Evolutionary conservation across 495 filamentous ascomycete species (phyloP), one percentile per base, ranked within the genome.

Genomic region (Terfezia boudieri): DNA sequence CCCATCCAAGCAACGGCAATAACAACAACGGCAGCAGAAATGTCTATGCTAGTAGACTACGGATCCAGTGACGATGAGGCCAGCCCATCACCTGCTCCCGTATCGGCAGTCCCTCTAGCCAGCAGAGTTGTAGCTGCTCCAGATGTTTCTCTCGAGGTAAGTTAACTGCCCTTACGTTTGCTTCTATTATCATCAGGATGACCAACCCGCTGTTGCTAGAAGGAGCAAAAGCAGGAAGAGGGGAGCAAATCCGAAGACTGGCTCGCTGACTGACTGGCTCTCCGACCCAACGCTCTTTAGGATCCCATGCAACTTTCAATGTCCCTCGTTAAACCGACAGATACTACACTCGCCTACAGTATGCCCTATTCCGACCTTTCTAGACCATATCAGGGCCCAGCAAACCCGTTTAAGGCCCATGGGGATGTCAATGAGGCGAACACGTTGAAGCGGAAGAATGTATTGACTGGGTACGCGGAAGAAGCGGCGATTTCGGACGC

Each of bases 401-500:
- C 75, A 23, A 88, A 93, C 65, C 84, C 87, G n/a, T 85, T 84
- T 70, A 80, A 81, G 65, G 59, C 71, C 16, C 59, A 70, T 32
- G 71, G 71, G 37, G 71, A 77, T 53, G 75, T 78, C 36, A 59
- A 70, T 32, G 71, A 71, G 36, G 71, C 75, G 52, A 72, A 70
- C 26, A 58, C 62, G 4, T 63, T 82, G 37, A 92, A 89, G 67
- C 80, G 89, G 54, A 93, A 93, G 61, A 89, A 90, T 57, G 81
- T 96, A 2, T 79, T 92, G 9, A 94, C 92, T 0, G 90, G 90
- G 6, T 80, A 76, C 62, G 92, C 92, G 0, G 74, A 87, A 58
- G 89, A 96, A 68, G 80, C 81, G 1, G 86, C 78, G 55, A 80
- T 99, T 57, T 92, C 84, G 67, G 89, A 93, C 62, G 74, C 83